Conservation (phyloP, 352 stramenopile species). For the Phytophthora melonis region DNA sequence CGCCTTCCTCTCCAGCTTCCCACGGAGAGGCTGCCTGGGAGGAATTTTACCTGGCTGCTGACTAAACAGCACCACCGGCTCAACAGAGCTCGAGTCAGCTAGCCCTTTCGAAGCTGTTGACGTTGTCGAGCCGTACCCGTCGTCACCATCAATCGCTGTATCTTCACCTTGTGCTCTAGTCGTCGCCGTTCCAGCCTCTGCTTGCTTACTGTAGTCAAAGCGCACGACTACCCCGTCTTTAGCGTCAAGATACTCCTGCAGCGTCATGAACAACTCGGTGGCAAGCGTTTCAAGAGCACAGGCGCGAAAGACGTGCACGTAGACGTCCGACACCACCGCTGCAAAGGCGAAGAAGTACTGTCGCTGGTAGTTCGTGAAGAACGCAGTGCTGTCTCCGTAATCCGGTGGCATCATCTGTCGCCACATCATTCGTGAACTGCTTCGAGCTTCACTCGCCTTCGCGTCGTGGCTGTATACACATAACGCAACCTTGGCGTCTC, state of each 20-base stretch:
- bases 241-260: constrained; percentile 53
- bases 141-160: not conserved
- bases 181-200: not conserved
- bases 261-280: constrained; percentile 50
- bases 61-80: constrained; percentile 33
- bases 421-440: not conserved
- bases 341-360: constrained; percentile 69
- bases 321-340: constrained; percentile 59
- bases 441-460: constrained; percentile 11
- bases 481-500: constrained; percentile 51
- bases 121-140: constrained; percentile 5
- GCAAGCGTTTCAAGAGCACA: constrained; percentile 64
- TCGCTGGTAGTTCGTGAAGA: constrained; percentile 62
- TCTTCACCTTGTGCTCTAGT: not conserved
- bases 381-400: constrained; percentile 13
- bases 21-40: constrained; percentile 17
- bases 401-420: constrained; percentile 20
- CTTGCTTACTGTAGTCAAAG: constrained; percentile 17
- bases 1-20: constrained; percentile 45
- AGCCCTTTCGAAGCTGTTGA: not conserved
- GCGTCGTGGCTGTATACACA: constrained; percentile 70
- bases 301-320: constrained; percentile 58
- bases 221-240: constrained; percentile 57
- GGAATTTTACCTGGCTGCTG: constrained; percentile 44
- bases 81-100: not conserved